Evolutionary conservation across 2,329 filamentous ascomycete genomes (phyloP).

Genomic region (Botrytis porri): DNA sequence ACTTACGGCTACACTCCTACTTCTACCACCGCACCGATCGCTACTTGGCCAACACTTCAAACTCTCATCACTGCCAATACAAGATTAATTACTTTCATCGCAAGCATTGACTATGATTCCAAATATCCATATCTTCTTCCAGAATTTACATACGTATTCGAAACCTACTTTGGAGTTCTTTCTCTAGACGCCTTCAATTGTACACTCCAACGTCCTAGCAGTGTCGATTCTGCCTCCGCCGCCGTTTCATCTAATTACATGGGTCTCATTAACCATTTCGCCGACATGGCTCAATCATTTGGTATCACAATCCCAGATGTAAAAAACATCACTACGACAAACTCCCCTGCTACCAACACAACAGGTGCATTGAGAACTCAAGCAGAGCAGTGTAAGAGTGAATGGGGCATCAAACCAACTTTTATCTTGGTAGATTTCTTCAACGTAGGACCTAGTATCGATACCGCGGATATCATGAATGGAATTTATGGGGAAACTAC

Average conservation of each 20-base stretch:
- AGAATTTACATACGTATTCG: conserved; percentile 67
- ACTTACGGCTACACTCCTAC: conserved; percentile 58
- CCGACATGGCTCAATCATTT: conserved; percentile 55
- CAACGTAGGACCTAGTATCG: conserved; percentile 67
- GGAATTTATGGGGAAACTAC: conserved; percentile 40
- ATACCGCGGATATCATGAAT: conserved; percentile 68
- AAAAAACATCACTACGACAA: conserved; percentile 60
- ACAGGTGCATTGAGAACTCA: conserved; percentile 55
- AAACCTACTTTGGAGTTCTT: conserved; percentile 67
- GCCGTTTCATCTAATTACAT: conserved; percentile 60
- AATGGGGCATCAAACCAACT: conserved; percentile 63
- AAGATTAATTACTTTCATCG: conserved; percentile 67
- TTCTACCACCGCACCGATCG: conserved; percentile 42
- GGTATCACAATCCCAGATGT: conserved; percentile 60
- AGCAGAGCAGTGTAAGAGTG: conserved; percentile 50
- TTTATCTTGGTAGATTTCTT: conserved; percentile 81
- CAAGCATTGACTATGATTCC: conserved; percentile 47
- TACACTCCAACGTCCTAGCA: conserved; percentile 61
- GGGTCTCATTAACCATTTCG: conserved; percentile 78
- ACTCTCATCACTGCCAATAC: conserved; percentile 62
- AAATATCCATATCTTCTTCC: conserved; percentile 57
- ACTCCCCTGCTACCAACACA: conserved; percentile 49
- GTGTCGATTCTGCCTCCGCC: conserved; percentile 46
- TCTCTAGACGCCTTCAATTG: conserved; percentile 67
- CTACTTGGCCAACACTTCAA: conserved; percentile 69